phyloP scores from a whole-genome alignment of 208 protist genomes.

The Crithidia bombi region DNA sequence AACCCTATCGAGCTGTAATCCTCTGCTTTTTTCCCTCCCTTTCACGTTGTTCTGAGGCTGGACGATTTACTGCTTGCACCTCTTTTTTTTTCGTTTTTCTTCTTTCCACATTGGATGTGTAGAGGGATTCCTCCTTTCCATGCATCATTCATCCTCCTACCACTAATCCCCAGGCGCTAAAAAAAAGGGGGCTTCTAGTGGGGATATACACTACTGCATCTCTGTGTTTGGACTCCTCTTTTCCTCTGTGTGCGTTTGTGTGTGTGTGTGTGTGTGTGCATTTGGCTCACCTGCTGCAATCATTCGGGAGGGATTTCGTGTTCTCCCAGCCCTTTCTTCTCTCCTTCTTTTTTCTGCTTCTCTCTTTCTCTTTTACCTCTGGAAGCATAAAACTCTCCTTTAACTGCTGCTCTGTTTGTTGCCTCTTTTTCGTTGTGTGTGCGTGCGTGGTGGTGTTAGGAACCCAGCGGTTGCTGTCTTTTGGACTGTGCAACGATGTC shows the following conservation, averaged over 20 bases:
- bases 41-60: too few species aligned
- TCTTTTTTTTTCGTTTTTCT: conserved; percentile 19
- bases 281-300: too few species aligned
- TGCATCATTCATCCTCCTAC: background rate
- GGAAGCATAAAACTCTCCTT: background rate
- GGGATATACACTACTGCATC: too few species aligned
- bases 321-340: conserved; percentile 7
- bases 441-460: too few species aligned
- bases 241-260: background rate
- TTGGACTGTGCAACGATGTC: too few species aligned
- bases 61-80: background rate
- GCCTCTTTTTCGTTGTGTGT: too few species aligned
- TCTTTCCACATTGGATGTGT: conserved; percentile 14
- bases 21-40: too few species aligned
- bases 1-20: too few species aligned
- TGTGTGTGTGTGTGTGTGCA: background rate
- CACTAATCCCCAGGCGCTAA: too few species aligned
- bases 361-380: conserved; percentile 11
- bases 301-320: background rate
- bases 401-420: background rate
- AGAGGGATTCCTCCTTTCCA: background rate
- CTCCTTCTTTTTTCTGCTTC: conserved; percentile 20
- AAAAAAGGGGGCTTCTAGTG: too few species aligned
- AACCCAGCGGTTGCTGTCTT: too few species aligned
- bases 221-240: too few species aligned